Evolutionary conservation across 371 early-diverging fungal species (phyloP).

Genomic region (Saksenaea oblongispora): DNA sequence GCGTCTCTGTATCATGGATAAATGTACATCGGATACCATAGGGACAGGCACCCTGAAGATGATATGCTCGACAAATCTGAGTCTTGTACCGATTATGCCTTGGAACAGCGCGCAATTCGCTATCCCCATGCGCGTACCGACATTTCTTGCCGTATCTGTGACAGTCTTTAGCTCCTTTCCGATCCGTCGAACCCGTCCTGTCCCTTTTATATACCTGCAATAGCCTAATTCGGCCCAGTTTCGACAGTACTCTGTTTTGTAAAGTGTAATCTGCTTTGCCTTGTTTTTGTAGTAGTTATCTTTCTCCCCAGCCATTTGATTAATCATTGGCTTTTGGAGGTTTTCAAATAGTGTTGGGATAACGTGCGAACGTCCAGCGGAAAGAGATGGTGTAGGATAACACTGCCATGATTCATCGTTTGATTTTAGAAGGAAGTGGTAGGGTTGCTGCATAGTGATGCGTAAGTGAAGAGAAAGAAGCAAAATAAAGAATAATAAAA

Average conservation of each 20-base stretch:
- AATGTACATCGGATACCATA: slow-evolving; percentile 97
- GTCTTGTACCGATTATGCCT: slow-evolving; percentile 97
- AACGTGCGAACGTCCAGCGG: neutral
- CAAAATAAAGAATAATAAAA: neutral
- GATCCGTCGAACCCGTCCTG: neutral
- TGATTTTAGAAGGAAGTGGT: neutral
- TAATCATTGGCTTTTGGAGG: neutral
- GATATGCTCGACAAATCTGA: slow-evolving; percentile 86
- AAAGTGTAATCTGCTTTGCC: slow-evolving; percentile 69
- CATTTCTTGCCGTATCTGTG: slow-evolving; percentile 88
- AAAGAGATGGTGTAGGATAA: neutral
- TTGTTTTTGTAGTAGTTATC: slow-evolving; percentile 4
- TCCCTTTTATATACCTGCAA: slow-evolving; percentile 75
- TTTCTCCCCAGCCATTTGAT: neutral
- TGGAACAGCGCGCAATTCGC: slow-evolving; percentile 79
- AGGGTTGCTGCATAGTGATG: neutral
- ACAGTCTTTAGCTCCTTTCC: neutral
- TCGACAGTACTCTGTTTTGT: slow-evolving; percentile 97
- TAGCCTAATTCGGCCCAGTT: slow-evolving; percentile 84
- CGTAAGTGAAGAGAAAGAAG: neutral
- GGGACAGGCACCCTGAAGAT: slow-evolving; percentile 89
- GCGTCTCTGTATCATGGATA: slow-evolving; percentile 66
- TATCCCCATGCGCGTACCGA: slow-evolving; percentile 92
- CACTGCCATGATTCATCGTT: neutral
- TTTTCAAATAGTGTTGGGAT: neutral